Conservation (phyloP, 805 yeast species). For the Lipomyces chichibuensis region DNA sequence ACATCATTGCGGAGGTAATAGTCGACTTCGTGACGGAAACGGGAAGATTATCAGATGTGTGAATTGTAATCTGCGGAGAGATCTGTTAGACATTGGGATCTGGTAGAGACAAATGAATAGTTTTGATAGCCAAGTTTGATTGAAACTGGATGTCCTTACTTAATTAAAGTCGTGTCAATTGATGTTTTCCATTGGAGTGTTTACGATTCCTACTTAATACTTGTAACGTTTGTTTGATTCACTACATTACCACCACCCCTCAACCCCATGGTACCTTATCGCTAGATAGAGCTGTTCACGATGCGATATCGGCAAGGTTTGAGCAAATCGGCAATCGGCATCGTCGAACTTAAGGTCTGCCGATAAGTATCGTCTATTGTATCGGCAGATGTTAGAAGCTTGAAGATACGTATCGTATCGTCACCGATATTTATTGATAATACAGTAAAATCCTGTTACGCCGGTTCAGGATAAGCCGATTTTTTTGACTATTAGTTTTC, state of each 20-base stretch:
- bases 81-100: neutral
- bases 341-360: too few relatives aligned
- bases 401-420: too few relatives aligned
- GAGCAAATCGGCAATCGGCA: too few relatives aligned
- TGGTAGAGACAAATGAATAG: neutral
- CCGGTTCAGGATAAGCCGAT: too few relatives aligned
- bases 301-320: neutral
- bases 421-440: too few relatives aligned
- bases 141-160: neutral
- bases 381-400: too few relatives aligned
- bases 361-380: too few relatives aligned
- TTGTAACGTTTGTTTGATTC: slow-evolving; percentile 16
- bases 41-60: neutral
- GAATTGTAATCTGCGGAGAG: neutral
- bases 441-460: too few relatives aligned
- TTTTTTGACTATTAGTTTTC: too few relatives aligned
- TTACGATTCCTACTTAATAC: neutral
- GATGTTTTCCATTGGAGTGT: neutral
- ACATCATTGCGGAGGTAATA: neutral
- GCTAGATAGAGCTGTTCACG: neutral
- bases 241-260: too few relatives aligned
- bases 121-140: neutral
- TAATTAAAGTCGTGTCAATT: neutral
- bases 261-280: too few relatives aligned
- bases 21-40: neutral